Base-by-base conservation (phyloP, 2,329 filamentous ascomycete genomes). In the Thermothelomyces thermophilus region DNA sequence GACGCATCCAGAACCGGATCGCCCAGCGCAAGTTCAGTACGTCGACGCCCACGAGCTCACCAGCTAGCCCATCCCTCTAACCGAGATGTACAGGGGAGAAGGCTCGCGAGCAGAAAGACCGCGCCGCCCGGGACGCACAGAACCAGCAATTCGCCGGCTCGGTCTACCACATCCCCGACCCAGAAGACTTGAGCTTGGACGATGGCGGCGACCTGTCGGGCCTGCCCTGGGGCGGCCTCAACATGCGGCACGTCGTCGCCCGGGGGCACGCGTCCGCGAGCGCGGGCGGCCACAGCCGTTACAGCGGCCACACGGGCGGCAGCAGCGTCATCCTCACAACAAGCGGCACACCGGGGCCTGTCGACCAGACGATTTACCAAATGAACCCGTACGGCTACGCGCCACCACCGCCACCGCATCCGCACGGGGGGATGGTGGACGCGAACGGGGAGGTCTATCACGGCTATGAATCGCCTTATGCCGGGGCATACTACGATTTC, bases 1-100 rank as follows among this genome's bases (percentile, higher is more conserved):
- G 86, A 55, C 82, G 84, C 53, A 84, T 89, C 44, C 86, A 90
- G 64, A 90, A 90, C 63, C 78, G 84, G 47, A 77, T 88, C 53
- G 85, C 85, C 2, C 86, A 89, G 61, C 75, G 85, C 57, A 87
- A 87, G 60, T 89, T 87, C 58, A 76, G 86, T 89, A 75, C 62
- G 83, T 70, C 4, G 3, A 13, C 28, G 9, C 9, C 11, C 8
- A 37, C n/a, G 28, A 34, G 17, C 14, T 5, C 19, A 16, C 28
- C 26, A 37, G 13, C 35, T 11, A 1, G 14, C 20, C 22, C 33
- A 40, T 22, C 35, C n/a, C 34, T 24, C 54, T 49, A 51, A 51
- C 41, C 40, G 5, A 3, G 1, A 2, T 5, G 4, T 22, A 56
- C 54, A 88, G 85, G 85, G 59, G 84, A 86, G 57, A 88, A 87